Base-by-base conservation (phyloP, 768 basidiomycete genomes). In the Trametes coccinea region DNA sequence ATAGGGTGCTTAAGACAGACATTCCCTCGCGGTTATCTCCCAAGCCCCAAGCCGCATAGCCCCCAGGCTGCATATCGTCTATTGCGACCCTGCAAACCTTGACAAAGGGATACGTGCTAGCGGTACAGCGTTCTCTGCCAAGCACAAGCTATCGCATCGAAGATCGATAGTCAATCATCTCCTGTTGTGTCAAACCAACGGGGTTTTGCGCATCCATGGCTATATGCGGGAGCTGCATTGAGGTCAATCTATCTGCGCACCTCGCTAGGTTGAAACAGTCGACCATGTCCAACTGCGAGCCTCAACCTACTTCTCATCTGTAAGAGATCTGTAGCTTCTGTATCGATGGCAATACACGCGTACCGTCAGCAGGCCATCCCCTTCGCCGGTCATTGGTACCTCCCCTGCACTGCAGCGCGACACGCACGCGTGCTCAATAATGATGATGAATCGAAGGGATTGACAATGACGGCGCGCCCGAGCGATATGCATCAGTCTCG, bases 1-100 rank as follows among this genome's bases (percentile, higher is more conserved):
- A 90, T 61, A 83, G 96, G 27, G 80, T 92, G 1, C 79, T 98
- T 59, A 98, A 95, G 74, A 92, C 88, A 16, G 89, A 89, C 46
- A 90, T 98, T 59, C 69, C 70, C 9, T 60, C 63, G n/a, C 51
- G 62, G 22, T 11, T 51, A 4, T 59, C 66, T 9, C 60, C 56
- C 8, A 57, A 58, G 31, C 50, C 48, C 6, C 48, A 40, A 51
- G 47, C 39, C 41, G 29, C 47, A 8, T 50, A 37, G 49, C 49
- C 17, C 41, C 17, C 16, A 2, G 41, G 14, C 14, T 43, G 5
- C n/a, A 14, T 13, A 16, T 14, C 7, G n/a, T 43, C n/a, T 16
- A 1, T 5, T 9, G 7, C 41, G 41, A 14, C 41, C 5, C 41
- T n/a, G 41, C 13, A 16, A n/a, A 1, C 14, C 5, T n/a, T 43